Percentiles rank a stretch among this genome's conserved stretches.
These are phyloP conservation scores for Artemisia tridentata DNA, from an alignment of 129 eudicot genomes.

Conservation along the genomic window DNA sequence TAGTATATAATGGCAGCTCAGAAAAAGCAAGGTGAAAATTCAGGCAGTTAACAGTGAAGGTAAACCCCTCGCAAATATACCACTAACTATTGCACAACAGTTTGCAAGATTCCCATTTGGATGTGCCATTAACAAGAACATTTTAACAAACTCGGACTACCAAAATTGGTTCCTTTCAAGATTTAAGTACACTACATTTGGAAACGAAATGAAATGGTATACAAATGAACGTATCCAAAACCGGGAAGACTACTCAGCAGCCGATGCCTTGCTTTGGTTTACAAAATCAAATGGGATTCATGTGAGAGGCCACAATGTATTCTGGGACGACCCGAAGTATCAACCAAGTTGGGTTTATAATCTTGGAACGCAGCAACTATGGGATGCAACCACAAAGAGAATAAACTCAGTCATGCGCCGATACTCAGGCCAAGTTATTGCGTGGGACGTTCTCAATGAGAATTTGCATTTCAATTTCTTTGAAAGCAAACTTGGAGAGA, in stretches of 20 bases:
- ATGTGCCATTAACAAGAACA: conserved; percentile 49
- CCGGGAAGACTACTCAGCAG: conserved; percentile 34
- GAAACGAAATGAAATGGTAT: conserved; percentile 70
- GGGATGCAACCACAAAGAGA: no score
- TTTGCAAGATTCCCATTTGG: conserved; percentile 51
- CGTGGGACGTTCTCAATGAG: no score
- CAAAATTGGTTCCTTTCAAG: conserved; percentile 63
- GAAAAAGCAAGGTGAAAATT: no score
- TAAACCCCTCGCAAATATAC: conserved; percentile 35
- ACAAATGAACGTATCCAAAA: conserved; percentile 32
- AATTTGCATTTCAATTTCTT: no score
- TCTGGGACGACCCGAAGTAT: no score
- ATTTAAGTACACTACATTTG: conserved; percentile 56
- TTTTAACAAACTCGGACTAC: conserved; percentile 42
- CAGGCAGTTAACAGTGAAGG: conserved; percentile 37
- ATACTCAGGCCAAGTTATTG: no score
- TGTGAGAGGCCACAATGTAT: conserved; percentile 68
- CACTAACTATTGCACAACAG: conserved; percentile 34
- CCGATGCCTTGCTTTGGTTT: conserved; percentile 45
- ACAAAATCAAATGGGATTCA: conserved; percentile 36
- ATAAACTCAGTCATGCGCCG: no score
- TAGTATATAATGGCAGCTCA: no score
- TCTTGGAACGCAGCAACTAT: no score
- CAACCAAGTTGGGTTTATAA: no score
- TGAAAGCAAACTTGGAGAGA: no score